These are phyloP conservation scores for Sugiyamaella sp. DNA, from an alignment of 1,139 yeast genomes.

Conservation along the genomic window DNA sequence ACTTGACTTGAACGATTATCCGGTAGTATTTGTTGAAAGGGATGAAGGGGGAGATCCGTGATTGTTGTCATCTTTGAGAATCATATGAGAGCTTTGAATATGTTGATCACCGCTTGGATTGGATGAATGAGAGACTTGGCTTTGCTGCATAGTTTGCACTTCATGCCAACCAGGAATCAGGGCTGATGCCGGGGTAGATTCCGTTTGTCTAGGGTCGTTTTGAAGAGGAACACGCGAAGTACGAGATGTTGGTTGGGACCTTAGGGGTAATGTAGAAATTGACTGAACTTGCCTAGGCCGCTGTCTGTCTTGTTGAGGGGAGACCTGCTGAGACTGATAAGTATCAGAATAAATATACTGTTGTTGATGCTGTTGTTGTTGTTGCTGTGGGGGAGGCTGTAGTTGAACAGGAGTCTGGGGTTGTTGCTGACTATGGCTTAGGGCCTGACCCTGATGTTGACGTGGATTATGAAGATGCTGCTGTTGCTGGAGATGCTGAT, in stretches of 20 bases:
- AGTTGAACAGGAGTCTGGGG: constrained; percentile 20
- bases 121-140: background rate
- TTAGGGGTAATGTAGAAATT: constrained; percentile 20
- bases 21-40: constrained; percentile 10
- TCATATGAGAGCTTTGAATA: constrained; percentile 4
- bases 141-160: constrained; percentile 10
- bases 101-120: constrained; percentile 5
- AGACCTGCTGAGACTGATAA: constrained; percentile 1
- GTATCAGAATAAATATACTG: constrained; percentile 15
- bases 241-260: constrained; percentile 16
- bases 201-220: constrained; percentile 7
- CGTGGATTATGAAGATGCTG: constrained; percentile 3
- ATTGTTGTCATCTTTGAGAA: constrained; percentile 8
- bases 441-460: constrained; percentile 23
- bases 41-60: constrained; percentile 6
- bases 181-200: constrained; percentile 4
- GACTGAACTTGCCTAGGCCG: constrained; percentile 24
- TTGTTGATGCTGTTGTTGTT: constrained; percentile 8
- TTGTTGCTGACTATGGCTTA: constrained; percentile 23
- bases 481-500: constrained; percentile 8
- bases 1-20: background rate
- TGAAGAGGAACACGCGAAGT: constrained; percentile 4
- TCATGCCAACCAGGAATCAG: constrained; percentile 14
- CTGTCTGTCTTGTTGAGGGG: constrained; percentile 16
- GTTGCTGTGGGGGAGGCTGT: constrained; percentile 12